These are phyloP conservation scores for Kwoniella europaea DNA, from an alignment of 768 basidiomycete species.

Conservation along the genomic window DNA sequence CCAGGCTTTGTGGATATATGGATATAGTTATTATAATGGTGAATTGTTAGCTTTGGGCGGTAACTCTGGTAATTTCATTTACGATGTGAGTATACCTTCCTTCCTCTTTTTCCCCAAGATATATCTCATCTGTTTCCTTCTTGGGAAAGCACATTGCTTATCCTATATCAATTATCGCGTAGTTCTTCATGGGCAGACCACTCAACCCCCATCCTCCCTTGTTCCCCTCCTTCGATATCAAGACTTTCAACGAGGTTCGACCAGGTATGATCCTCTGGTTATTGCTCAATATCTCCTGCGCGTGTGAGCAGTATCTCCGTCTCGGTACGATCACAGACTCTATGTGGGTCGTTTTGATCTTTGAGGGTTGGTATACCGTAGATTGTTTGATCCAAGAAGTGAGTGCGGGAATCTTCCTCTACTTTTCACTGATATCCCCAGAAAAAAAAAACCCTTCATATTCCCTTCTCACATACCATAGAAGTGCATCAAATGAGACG, in stretches of 20 bases:
- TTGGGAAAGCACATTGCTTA: neutral
- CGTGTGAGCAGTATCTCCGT: conserved; percentile 84
- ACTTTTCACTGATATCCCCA: neutral
- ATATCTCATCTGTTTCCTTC: too few relatives aligned
- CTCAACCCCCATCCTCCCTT: conserved; percentile 71
- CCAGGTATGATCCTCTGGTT: conserved; percentile 92
- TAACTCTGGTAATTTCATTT: conserved; percentile 82
- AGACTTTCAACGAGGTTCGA: conserved; percentile 80
- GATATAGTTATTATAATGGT: conserved; percentile 69
- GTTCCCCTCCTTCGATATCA: conserved; percentile 68
- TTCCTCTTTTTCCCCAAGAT: neutral
- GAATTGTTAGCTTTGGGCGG: conserved; percentile 88
- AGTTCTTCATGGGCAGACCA: conserved; percentile 62
- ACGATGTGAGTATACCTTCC: conserved; percentile 71
- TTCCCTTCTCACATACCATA: too few relatives aligned
- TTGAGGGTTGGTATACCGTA: conserved; percentile 84
- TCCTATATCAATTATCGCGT: neutral
- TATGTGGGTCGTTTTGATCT: conserved; percentile 83
- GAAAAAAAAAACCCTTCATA: neutral
- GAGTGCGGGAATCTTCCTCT: conserved; percentile 27
- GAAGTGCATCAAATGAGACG: neutral
- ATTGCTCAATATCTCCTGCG: conserved; percentile 85
- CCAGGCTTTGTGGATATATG: conserved; percentile 76
- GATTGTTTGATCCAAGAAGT: conserved; percentile 93
- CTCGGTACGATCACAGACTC: conserved; percentile 82